Evolutionary conservation across 2,329 filamentous ascomycete genomes (phyloP).

Genomic region (Paecilomyces fulvus): DNA sequence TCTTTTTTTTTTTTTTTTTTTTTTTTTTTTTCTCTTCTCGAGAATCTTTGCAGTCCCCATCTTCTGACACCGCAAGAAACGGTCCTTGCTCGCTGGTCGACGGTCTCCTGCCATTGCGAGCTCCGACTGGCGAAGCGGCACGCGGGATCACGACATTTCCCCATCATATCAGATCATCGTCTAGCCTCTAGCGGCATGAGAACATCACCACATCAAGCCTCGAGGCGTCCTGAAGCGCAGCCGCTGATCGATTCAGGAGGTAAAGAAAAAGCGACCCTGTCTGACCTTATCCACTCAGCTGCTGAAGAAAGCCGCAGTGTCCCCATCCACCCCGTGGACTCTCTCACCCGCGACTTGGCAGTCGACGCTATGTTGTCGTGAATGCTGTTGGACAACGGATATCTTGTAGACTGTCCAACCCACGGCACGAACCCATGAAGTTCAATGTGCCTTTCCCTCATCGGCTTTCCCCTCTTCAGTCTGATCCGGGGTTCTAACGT

Average conservation of each 20-base stretch:
- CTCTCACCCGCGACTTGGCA: neutral
- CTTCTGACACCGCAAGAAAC: neutral
- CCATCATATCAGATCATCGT: constrained; percentile 35
- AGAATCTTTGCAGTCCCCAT: neutral
- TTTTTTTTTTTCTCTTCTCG: neutral
- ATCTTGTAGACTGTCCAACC: neutral
- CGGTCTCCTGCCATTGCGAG: constrained; percentile 1
- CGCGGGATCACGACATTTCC: constrained; percentile 35
- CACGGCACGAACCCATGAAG: neutral
- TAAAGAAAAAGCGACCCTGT: neutral
- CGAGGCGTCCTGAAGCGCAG: constrained; percentile 1
- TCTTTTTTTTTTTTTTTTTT: too few species aligned
- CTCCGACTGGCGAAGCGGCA: constrained; percentile 19
- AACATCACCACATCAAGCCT: constrained; percentile 11
- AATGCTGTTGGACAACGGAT: neutral
- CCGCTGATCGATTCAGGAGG: neutral
- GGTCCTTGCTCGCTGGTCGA: neutral
- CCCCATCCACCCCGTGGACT: neutral
- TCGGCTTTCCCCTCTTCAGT: neutral
- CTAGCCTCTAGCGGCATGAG: constrained; percentile 16
- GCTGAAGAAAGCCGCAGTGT: neutral
- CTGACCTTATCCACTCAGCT: neutral
- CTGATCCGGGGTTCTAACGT: neutral
- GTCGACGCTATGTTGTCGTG: neutral
- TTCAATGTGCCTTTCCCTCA: neutral